Percentiles rank a stretch among this genome's conserved stretches.
Evolutionary conservation across 805 yeast species (phyloP).

Genomic region (Yamadazyma nakazawae): DNA sequence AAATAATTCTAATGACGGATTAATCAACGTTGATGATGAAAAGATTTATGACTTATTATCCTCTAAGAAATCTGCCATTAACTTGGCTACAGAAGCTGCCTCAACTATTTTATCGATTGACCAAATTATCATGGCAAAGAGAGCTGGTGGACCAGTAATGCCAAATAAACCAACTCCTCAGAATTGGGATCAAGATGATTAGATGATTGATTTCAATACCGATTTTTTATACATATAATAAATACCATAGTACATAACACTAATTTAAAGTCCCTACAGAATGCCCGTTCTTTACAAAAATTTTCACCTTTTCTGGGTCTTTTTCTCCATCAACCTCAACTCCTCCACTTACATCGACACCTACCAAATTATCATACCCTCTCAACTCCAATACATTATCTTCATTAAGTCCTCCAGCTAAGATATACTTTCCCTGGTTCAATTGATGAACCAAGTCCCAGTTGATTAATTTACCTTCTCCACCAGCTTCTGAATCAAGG

Average conservation of each 20-base stretch:
- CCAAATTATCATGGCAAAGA: constrained; percentile 97
- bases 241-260: not conserved
- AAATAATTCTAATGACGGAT: constrained; percentile 51
- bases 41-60: constrained; percentile 78
- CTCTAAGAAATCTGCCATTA: constrained; percentile 81
- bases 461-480: constrained; percentile 78
- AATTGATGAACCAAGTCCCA: constrained; percentile 53
- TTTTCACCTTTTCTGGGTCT: constrained; percentile 58
- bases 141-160: constrained; percentile 96
- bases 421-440: constrained; percentile 45
- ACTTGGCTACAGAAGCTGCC: constrained; percentile 94
- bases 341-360: constrained; percentile 95
- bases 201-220: constrained; percentile 12
- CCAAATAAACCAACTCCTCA: constrained; percentile 85
- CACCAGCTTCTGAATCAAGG: constrained; percentile 87
- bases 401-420: constrained; percentile 90
- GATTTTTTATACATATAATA: not conserved
- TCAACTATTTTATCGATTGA: constrained; percentile 87
- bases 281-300: constrained; percentile 46
- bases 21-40: constrained; percentile 64
- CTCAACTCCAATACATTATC: constrained; percentile 61
- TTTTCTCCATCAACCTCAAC: constrained; percentile 80
- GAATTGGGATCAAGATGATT: constrained; percentile 95
- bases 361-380: constrained; percentile 59
- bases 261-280: not conserved